Evolutionary conservation across 306 rosid species (phyloP).

Genomic region (Begonia peltatifolia): DNA sequence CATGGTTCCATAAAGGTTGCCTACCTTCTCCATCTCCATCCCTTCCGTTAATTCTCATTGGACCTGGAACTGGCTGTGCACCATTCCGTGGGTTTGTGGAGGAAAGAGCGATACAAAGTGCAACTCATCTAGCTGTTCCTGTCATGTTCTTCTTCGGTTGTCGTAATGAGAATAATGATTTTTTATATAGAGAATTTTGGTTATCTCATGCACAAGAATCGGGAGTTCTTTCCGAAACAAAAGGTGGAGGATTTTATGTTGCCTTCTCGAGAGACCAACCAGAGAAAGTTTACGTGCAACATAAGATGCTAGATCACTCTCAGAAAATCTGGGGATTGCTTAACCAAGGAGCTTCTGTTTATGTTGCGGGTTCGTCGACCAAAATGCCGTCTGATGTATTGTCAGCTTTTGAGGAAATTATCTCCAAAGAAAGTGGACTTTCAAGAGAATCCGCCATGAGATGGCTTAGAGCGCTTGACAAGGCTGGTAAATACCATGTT

Average conservation of each 20-base stretch:
- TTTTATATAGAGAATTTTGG: slow-evolving; percentile 73
- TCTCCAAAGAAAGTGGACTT: slow-evolving; percentile 44
- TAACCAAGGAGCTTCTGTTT: slow-evolving; percentile 60
- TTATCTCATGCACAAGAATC: slow-evolving; percentile 31
- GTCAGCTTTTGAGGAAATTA: slow-evolving; percentile 58
- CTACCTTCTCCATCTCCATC: slow-evolving; percentile 69
- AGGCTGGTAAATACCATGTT: slow-evolving; percentile 48
- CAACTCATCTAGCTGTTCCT: slow-evolving; percentile 43
- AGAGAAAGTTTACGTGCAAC: slow-evolving; percentile 81
- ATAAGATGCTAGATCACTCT: slow-evolving; percentile 68
- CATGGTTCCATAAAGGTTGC: slow-evolving; percentile 71
- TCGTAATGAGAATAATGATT: slow-evolving; percentile 52
- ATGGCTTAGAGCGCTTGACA: slow-evolving; percentile 66
- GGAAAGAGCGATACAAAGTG: slow-evolving; percentile 63
- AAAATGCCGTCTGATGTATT: slow-evolving; percentile 88
- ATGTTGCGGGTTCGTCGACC: slow-evolving; percentile 84
- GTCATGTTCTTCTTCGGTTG: slow-evolving; percentile 80
- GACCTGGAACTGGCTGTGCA: slow-evolving; percentile 95
- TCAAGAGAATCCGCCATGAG: slow-evolving; percentile 51
- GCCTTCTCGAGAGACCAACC: slow-evolving; percentile 87
- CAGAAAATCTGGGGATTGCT: slow-evolving; percentile 51
- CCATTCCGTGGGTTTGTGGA: slow-evolving; percentile 78
- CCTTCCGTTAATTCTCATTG: slow-evolving; percentile 73
- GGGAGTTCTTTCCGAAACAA: slow-evolving; percentile 67
- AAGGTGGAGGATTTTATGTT: slow-evolving; percentile 69